These are phyloP conservation scores for Paramecium pentaurelia DNA, from an alignment of 73 alveolate species.

Conservation along the genomic window DNA sequence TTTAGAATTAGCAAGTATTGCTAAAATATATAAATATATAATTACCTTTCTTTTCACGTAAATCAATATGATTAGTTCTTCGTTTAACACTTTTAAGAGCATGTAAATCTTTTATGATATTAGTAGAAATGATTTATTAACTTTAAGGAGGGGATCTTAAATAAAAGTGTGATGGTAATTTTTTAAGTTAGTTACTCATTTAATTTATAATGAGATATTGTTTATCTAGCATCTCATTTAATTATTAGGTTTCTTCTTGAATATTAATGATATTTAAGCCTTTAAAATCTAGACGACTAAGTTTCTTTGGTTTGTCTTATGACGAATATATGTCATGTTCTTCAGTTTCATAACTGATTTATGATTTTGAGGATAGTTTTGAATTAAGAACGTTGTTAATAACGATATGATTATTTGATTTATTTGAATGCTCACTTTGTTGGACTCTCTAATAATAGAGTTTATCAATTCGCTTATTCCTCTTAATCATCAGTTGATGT, in stretches of 20 bases:
- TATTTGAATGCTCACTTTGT: background rate
- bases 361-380: background rate
- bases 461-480: conserved; percentile 1
- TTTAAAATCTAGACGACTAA: background rate
- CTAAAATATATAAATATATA: background rate
- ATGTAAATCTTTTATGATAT: background rate
- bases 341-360: conserved; percentile 20
- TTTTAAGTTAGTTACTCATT: background rate
- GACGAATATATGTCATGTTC: conserved; percentile 15
- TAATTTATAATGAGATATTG: background rate
- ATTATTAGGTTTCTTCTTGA: background rate
- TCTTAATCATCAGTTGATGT: conserved; percentile 6
- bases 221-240: background rate
- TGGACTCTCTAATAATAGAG: background rate
- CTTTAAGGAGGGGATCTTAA: background rate
- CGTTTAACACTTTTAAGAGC: background rate
- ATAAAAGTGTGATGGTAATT: background rate
- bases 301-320: background rate
- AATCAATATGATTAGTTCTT: conserved; percentile 5
- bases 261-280: background rate
- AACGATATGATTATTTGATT: background rate
- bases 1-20: background rate
- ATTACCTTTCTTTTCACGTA: background rate
- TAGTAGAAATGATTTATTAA: background rate
- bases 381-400: conserved; percentile 31